Conservation (phyloP, 176 grass and related monocot genomes). For the Guadua angustifolia region DNA sequence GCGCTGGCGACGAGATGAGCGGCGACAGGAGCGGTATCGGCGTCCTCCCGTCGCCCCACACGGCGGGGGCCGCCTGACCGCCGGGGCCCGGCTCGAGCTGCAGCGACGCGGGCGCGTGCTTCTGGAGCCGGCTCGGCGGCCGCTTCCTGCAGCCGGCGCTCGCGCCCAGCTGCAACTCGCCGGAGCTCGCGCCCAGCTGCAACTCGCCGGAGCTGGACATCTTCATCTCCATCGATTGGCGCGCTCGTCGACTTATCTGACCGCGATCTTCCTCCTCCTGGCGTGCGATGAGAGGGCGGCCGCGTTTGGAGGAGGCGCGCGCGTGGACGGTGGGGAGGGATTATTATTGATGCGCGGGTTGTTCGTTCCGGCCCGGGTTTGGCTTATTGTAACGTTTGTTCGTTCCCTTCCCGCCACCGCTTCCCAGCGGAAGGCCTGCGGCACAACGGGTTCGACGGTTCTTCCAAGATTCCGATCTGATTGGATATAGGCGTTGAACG, state of each 20-base stretch:
- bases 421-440: no score
- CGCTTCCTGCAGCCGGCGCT: constrained; percentile 38
- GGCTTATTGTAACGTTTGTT: no score
- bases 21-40: constrained; percentile 57
- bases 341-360: no score
- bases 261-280: not conserved
- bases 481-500: no score
- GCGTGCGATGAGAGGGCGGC: constrained; percentile 41
- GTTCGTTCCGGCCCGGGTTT: no score
- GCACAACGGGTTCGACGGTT: no score
- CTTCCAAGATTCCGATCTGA: no score
- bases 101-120: constrained; percentile 62
- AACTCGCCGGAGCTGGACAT: constrained; percentile 13
- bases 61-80: not conserved
- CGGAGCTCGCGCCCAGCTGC: not conserved
- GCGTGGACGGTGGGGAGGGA: constrained; percentile 50
- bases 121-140: constrained; percentile 70
- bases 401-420: no score
- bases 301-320: constrained; percentile 44
- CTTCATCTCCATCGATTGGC: constrained; percentile 48
- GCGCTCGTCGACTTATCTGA: not conserved
- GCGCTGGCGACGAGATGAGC: constrained; percentile 42
- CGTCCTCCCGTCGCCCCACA: constrained; percentile 39
- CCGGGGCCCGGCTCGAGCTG: constrained; percentile 48
- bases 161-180: not conserved